Percentiles rank a stretch among this genome's conserved stretches.
These are phyloP conservation scores for Microthyrium microscopicum DNA, from an alignment of 2,329 filamentous ascomycete species.

Conservation along the genomic window DNA sequence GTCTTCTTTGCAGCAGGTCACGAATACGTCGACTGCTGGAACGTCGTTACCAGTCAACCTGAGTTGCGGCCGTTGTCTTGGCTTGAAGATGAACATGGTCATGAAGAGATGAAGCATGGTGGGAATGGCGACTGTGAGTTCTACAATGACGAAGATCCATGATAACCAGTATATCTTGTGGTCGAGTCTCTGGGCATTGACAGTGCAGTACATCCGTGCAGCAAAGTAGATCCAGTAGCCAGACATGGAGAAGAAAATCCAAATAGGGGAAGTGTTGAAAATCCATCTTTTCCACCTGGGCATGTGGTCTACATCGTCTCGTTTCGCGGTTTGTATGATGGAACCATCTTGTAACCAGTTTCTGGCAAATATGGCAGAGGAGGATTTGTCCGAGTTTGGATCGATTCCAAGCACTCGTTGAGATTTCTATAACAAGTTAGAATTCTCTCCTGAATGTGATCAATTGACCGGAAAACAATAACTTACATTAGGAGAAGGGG, in stretches of 20 bases:
- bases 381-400: too few species aligned
- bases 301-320: slow-evolving; percentile 22
- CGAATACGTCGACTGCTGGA: slow-evolving; percentile 26
- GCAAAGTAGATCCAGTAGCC: slow-evolving; percentile 31
- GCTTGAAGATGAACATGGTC: slow-evolving; percentile 41
- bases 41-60: slow-evolving; percentile 25
- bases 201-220: slow-evolving; percentile 35
- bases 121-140: slow-evolving; percentile 36
- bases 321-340: slow-evolving; percentile 19
- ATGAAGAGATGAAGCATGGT: slow-evolving; percentile 40
- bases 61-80: slow-evolving; percentile 36
- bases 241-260: slow-evolving; percentile 19
- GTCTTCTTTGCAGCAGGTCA: slow-evolving; percentile 29
- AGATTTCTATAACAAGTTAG: too few species aligned
- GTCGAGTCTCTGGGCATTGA: slow-evolving; percentile 31
- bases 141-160: slow-evolving; percentile 41
- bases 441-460: too few species aligned
- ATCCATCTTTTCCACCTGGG: slow-evolving; percentile 21
- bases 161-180: slow-evolving; percentile 30
- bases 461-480: background rate
- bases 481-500: slow-evolving; percentile 7
- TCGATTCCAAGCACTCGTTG: too few species aligned
- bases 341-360: slow-evolving; percentile 23
- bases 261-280: slow-evolving; percentile 19
- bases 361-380: slow-evolving; percentile 9